phyloP scores from a whole-genome alignment of 352 stramenopile species.

The Globisporangium barbulae region DNA sequence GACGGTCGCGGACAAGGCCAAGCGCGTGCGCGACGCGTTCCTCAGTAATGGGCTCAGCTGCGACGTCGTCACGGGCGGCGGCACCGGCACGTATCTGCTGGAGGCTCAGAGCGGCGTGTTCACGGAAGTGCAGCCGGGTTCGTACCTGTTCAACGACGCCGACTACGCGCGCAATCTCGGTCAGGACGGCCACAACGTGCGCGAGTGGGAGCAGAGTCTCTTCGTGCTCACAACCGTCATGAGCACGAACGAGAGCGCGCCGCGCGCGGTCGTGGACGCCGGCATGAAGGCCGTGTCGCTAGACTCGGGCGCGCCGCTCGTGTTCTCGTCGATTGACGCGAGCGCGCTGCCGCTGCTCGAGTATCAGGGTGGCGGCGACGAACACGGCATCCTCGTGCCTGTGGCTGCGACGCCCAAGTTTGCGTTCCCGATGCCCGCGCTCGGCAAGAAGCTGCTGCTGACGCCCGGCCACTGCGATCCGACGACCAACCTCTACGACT shows the following conservation, averaged over 20 bases:
- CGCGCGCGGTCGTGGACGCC: slow-evolving; percentile 61
- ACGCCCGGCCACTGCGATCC: slow-evolving; percentile 69
- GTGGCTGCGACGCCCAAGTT: neutral
- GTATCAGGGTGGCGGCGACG: slow-evolving; percentile 59
- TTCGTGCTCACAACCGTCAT: slow-evolving; percentile 75
- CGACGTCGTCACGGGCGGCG: slow-evolving; percentile 63
- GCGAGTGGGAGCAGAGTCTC: slow-evolving; percentile 58
- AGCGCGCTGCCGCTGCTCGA: slow-evolving; percentile 37
- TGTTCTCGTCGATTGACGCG: slow-evolving; percentile 40
- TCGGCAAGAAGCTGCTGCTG: slow-evolving; percentile 59
- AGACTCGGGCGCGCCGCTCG: slow-evolving; percentile 55
- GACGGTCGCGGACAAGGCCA: slow-evolving; percentile 36
- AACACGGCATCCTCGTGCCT: slow-evolving; percentile 61
- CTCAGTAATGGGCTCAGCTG: slow-evolving; percentile 32
- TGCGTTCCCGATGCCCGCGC: slow-evolving; percentile 36
- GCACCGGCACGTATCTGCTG: slow-evolving; percentile 63
- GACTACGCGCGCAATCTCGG: slow-evolving; percentile 62
- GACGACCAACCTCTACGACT: slow-evolving; percentile 79
- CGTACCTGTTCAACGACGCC: slow-evolving; percentile 76
- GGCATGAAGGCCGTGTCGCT: slow-evolving; percentile 73
- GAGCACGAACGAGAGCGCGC: slow-evolving; percentile 39
- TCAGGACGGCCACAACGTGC: slow-evolving; percentile 33
- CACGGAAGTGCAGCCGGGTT: slow-evolving; percentile 74
- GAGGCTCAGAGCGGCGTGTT: slow-evolving; percentile 62
- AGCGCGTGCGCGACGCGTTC: slow-evolving; percentile 37